Evolutionary conservation across 2,329 filamentous ascomycete species (phyloP), one percentile per base, ranked within the genome.

Genomic region (Zymoseptoria crescenta): DNA sequence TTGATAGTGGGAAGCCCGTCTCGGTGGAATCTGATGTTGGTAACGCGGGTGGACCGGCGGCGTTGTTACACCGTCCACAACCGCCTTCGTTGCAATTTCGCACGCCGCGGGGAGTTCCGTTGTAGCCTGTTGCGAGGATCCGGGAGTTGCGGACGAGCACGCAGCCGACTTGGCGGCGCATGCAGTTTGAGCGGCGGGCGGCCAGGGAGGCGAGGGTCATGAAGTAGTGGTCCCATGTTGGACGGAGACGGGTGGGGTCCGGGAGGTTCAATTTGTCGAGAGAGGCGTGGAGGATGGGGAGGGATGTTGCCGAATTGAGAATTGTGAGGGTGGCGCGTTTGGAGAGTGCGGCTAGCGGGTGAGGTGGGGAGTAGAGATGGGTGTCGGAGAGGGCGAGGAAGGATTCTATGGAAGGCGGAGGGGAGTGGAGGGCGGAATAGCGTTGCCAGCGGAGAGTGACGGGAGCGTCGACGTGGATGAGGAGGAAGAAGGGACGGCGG

Each of bases 191-290:
- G 64, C 94, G 84, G 67, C 91, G 88, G 0, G 93, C 89, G 7
- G 94, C 94, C 53, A 99, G 84, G 35, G 89, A 91, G 4, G 94
- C 92, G n/a, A 99, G 80, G 49, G 89, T 85, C 94, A 99, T 99
- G 72, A 99, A 99, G 77, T 99, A 99, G 69, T 89, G 87, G 75
- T 99, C 94, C 94, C 94, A 99, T 54, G 84, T 87, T 0, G 94
- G 94, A 1, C 94, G 85, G 41, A 99, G 80, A 1, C 94, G 87
- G 67, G 88, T 83, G 35, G 87, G 82, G 69, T 94, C 86, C 1
- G 87, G 81, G 27, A 99, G 83, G 72, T 96, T 84, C 7, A 96
- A 81, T 52, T 84, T 82, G 54, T 83, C 80, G 1, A 99, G 83
- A 8, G 88, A 87, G 3, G 81, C 79, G 72, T 91, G 86, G 5